A percentile compares a stretch with the other conserved stretches of the same genome.
phyloP scores from a whole-genome alignment of 495 filamentous ascomycete genomes.

The Penicillium angulare region DNA sequence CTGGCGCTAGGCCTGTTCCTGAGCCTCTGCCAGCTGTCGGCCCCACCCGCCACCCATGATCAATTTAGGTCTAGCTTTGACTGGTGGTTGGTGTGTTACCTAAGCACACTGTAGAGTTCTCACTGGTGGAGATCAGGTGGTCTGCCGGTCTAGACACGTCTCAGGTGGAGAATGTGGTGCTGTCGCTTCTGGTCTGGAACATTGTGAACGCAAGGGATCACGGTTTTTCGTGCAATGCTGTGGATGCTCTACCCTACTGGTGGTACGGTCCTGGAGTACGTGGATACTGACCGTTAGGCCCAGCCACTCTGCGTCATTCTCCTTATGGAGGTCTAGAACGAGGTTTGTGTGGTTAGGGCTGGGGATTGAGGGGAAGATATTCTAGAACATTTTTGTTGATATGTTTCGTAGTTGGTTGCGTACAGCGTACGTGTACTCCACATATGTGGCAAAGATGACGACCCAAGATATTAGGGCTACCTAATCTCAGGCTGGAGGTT shows the following conservation, averaged over 20 bases:
- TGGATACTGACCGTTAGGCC: conserved; percentile 1
- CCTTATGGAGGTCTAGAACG: conserved; percentile 3
- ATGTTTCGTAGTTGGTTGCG: no score
- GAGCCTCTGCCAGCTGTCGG: conserved; percentile 10
- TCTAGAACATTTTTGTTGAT: no score
- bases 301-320: not conserved
- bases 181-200: not conserved
- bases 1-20: conserved; percentile 43
- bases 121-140: not conserved
- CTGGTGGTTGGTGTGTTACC: not conserved
- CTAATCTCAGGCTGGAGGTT: no score
- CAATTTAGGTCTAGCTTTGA: not conserved
- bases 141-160: not conserved
- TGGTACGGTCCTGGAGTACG: not conserved
- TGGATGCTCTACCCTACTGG: not conserved
- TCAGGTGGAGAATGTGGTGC: not conserved
- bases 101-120: not conserved
- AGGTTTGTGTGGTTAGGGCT: not conserved
- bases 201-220: not conserved
- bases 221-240: not conserved
- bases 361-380: not conserved
- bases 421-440: no score
- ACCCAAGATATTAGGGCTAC: no score
- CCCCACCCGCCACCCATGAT: conserved; percentile 2
- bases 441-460: no score